A percentile compares a stretch with the other conserved stretches of the same genome.
phyloP scores from a whole-genome alignment of 2,329 filamentous ascomycete species.

The Escovopsis sp. region DNA sequence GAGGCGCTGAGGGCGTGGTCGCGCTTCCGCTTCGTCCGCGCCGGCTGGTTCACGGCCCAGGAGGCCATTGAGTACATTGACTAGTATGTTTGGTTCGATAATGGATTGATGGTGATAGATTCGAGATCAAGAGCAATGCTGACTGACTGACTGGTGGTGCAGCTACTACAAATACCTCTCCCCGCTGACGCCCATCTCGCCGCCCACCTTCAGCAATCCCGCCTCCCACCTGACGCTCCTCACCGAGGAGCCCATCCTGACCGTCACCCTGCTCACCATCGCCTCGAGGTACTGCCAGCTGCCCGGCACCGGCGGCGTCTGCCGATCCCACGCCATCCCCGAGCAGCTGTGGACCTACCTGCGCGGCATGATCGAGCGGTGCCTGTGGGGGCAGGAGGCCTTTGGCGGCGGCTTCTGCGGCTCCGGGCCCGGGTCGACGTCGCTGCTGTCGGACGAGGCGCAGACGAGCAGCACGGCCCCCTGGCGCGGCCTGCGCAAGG shows the following conservation, averaged over 20 bases:
- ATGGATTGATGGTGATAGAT: no score
- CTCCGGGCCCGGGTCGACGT: conserved; percentile 32
- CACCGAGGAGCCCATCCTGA: conserved; percentile 82
- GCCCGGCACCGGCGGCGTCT: conserved; percentile 63
- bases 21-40: conserved; percentile 84
- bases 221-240: conserved; percentile 65
- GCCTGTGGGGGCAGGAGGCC: conserved; percentile 91
- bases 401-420: conserved; percentile 81
- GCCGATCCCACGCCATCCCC: conserved; percentile 80
- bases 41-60: conserved; percentile 87
- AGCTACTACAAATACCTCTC: conserved; percentile 87
- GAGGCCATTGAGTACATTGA: conserved; percentile 90
- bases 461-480: conserved; percentile 55
- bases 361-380: conserved; percentile 85
- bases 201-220: conserved; percentile 78
- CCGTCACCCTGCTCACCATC: conserved; percentile 82
- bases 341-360: conserved; percentile 92
- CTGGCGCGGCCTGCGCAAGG: conserved; percentile 55
- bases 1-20: conserved; percentile 80
- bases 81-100: conserved; percentile 43
- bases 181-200: conserved; percentile 83
- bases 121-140: neutral
- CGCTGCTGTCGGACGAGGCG: conserved; percentile 32
- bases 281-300: conserved; percentile 76
- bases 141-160: neutral